These are phyloP conservation scores for Ophiosphaerella herpotricha DNA, from an alignment of 2,329 filamentous ascomycete species.

Conservation along the genomic window DNA sequence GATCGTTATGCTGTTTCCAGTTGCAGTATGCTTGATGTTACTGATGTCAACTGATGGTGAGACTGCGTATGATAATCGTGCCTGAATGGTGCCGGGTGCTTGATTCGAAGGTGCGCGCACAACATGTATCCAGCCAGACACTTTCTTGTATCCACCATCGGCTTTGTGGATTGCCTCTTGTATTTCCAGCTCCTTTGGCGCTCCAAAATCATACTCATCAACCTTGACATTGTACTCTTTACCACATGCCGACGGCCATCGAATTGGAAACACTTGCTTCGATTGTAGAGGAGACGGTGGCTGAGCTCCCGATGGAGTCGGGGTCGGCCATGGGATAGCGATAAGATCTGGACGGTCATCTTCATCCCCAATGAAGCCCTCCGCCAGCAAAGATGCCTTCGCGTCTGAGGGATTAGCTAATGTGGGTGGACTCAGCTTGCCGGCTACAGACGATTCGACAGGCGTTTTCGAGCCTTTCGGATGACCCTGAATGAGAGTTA, in stretches of 20 bases:
- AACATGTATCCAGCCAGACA: conserved; percentile 47
- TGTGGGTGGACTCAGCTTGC: background rate
- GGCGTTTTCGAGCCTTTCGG: conserved; percentile 4
- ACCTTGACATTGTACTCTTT: conserved; percentile 40
- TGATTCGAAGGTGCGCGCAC: conserved; percentile 42
- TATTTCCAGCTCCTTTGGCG: conserved; percentile 28
- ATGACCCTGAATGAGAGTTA: conserved; percentile 2
- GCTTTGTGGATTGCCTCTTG: conserved; percentile 37
- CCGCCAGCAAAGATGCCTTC: conserved; percentile 9
- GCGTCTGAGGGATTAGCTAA: conserved; percentile 3
- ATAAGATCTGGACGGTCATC: conserved; percentile 13
- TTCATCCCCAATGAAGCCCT: conserved; percentile 21
- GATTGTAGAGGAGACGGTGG: conserved; percentile 15
- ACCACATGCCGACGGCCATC: conserved; percentile 42
- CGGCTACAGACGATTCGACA: conserved; percentile 16
- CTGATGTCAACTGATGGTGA: conserved; percentile 38
- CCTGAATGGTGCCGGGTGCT: conserved; percentile 40
- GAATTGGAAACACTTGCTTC: conserved; percentile 37
- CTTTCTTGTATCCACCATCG: conserved; percentile 38
- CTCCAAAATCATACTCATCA: conserved; percentile 35
- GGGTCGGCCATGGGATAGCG: conserved; percentile 20
- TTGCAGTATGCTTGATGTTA: conserved; percentile 34
- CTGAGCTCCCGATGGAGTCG: conserved; percentile 14
- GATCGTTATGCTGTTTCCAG: conserved; percentile 27
- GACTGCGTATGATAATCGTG: conserved; percentile 45